Base-by-base conservation (phyloP, 2,329 filamentous ascomycete genomes). In the Ceratocystis cubensis region DNA sequence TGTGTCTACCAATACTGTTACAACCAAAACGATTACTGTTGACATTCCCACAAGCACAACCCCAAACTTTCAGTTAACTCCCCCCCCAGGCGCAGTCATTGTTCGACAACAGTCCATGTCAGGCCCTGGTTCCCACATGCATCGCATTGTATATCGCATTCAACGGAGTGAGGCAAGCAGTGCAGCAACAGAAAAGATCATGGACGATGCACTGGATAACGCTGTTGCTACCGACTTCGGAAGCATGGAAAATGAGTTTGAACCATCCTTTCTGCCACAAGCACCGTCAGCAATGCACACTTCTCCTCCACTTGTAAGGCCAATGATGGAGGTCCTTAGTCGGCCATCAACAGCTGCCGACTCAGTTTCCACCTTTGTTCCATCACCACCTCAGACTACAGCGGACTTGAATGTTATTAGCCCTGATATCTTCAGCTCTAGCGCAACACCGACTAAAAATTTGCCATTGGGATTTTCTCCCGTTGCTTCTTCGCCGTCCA, bases 1-100 rank as follows among this genome's bases (percentile, higher is more conserved):
- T 7, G 82, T 87, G 46, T 82, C 80, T 0, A 85, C 83, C 5
- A 80, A 81, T 2, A 82, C 83, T 0, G 80, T 79, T 0, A 85
- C 82, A 1, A 83, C 81, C 6, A 85, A 86, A 69, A 86, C 79
- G 15, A 84, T 87, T 70, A 86, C 84, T 0, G 83, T 87, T 2
- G 83, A 87, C 65, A 80, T 88, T 46, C 79, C 79, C 15, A 82
- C 83, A 0, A 64, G 63, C 30, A 53, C 66, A 25, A 37, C 79
- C 45, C 53, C 64, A 17, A 61, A 61, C 4, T 76, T 81, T 2
- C 76, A 80, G 1, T 74, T 87, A 1, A 76, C 80, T 1, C 81
- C 82, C 1, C 80, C 84, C 0, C 81, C 82, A 0, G 83, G 84
- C 0, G 79, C 85, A 8, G 82, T 86, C 71, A 76, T 87, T 7